These are phyloP conservation scores for Aphanoascus verrucosus DNA, from an alignment of 2,329 filamentous ascomycete species.

Conservation along the genomic window DNA sequence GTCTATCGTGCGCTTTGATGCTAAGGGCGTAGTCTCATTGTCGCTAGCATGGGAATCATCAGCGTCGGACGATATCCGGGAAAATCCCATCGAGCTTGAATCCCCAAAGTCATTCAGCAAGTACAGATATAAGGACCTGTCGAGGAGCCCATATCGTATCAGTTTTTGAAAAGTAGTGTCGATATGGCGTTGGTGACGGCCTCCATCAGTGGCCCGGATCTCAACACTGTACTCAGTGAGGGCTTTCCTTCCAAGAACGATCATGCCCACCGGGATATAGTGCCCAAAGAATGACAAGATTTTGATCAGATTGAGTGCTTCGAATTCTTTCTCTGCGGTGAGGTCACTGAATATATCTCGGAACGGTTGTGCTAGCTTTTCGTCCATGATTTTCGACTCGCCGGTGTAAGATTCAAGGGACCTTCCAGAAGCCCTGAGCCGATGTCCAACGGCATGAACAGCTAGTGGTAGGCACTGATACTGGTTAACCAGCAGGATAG, in stretches of 20 bases:
- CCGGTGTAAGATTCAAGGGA: conserved; percentile 50
- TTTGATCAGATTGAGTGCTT: conserved; percentile 55
- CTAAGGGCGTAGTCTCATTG: conserved; percentile 26
- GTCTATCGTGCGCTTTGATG: conserved; percentile 31
- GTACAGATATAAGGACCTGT: conserved; percentile 31
- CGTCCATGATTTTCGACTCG: conserved; percentile 46
- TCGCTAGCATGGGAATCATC: conserved; percentile 23
- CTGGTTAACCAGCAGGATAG: conserved; percentile 51
- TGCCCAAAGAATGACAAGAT: conserved; percentile 56
- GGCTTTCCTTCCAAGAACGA: conserved; percentile 42
- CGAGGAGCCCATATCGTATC: conserved; percentile 38
- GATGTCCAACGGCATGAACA: conserved; percentile 55
- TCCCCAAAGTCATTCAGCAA: conserved; percentile 13
- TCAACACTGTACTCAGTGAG: conserved; percentile 21
- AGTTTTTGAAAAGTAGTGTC: conserved; percentile 38
- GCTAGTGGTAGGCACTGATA: conserved; percentile 57
- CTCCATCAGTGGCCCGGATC: conserved; percentile 22
- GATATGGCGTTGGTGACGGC: conserved; percentile 27
- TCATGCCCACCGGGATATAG: conserved; percentile 55
- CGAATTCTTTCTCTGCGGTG: conserved; percentile 30
- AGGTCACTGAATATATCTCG: conserved; percentile 41
- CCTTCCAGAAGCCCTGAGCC: conserved; percentile 51
- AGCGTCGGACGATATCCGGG: conserved; percentile 6
- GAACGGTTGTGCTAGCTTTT: conserved; percentile 43
- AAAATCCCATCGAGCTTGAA: conserved; percentile 7